Conservation (phyloP, 2,329 filamentous ascomycete genomes). For the Trichoderma asperellum region DNA sequence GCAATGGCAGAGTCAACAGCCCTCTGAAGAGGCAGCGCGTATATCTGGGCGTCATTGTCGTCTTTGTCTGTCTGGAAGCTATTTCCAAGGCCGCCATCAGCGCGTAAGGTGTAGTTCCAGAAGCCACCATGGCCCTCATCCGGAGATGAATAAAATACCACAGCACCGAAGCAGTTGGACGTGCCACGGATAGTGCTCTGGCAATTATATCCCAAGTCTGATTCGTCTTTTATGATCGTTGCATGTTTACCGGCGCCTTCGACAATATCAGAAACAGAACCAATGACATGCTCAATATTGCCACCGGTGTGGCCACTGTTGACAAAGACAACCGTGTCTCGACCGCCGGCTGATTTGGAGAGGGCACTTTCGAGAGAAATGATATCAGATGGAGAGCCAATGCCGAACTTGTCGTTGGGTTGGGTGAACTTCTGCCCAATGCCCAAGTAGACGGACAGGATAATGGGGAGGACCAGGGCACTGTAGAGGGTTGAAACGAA, state of each 20-base stretch:
- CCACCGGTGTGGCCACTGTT: slow-evolving; percentile 72
- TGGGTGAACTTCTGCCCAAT: slow-evolving; percentile 80
- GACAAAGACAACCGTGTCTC: slow-evolving; percentile 73
- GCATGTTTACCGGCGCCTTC: slow-evolving; percentile 36
- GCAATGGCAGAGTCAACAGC: slow-evolving; percentile 67
- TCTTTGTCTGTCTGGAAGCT: slow-evolving; percentile 59
- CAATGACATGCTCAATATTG: slow-evolving; percentile 71
- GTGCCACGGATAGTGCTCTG: slow-evolving; percentile 63
- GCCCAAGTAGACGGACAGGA: slow-evolving; percentile 59
- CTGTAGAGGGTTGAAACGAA: slow-evolving; percentile 55
- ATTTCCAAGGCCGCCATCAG: slow-evolving; percentile 60
- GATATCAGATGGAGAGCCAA: slow-evolving; percentile 64
- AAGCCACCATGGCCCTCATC: slow-evolving; percentile 53
- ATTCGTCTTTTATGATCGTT: slow-evolving; percentile 33
- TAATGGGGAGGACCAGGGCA: slow-evolving; percentile 60
- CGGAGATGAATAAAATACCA: slow-evolving; percentile 72
- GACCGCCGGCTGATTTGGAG: slow-evolving; percentile 53
- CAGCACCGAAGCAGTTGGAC: slow-evolving; percentile 72
- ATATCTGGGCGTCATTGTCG: slow-evolving; percentile 67
- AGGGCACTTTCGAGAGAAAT: slow-evolving; percentile 68
- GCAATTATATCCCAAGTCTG: slow-evolving; percentile 53
- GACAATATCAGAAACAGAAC: slow-evolving; percentile 40
- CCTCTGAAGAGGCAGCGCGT: slow-evolving; percentile 69
- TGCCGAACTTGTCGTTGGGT: slow-evolving; percentile 71
- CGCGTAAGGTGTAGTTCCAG: slow-evolving; percentile 77